A percentile compares a stretch with the other conserved stretches of the same genome.
Evolutionary conservation across 768 basidiomycete genomes (phyloP).

Genomic region (Naematelia encephala): DNA sequence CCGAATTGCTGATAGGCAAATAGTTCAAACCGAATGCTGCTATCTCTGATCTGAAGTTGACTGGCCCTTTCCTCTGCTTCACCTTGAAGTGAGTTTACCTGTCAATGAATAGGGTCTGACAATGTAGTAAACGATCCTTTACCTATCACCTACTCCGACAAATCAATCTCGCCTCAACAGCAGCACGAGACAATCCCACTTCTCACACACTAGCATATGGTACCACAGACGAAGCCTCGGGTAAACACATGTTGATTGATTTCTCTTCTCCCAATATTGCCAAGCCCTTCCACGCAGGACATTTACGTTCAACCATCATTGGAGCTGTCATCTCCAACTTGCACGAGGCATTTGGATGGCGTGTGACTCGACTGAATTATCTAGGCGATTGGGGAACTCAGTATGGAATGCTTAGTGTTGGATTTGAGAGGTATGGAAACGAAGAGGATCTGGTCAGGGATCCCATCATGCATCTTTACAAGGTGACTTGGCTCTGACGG

Average conservation of each 20-base stretch:
- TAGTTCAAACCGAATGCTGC: conserved; percentile 84
- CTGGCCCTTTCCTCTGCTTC: conserved; percentile 71
- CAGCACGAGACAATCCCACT: conserved; percentile 53
- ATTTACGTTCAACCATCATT: conserved; percentile 95
- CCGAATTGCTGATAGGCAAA: conserved; percentile 8
- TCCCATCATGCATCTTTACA: conserved; percentile 89
- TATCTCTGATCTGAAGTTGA: conserved; percentile 53
- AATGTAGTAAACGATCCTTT: conserved; percentile 64
- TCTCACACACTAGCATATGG: conserved; percentile 62
- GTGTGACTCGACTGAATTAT: conserved; percentile 87
- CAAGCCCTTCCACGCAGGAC: conserved; percentile 96
- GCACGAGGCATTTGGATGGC: conserved; percentile 89
- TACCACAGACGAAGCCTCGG: conserved; percentile 68
- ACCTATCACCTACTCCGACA: conserved; percentile 52
- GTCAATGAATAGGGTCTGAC: conserved; percentile 2
- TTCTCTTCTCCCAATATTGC: conserved; percentile 97
- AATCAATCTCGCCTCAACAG: conserved; percentile 39
- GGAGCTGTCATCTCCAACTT: conserved; percentile 89
- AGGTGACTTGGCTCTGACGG: conserved; percentile 51
- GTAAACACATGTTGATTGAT: conserved; percentile 64
- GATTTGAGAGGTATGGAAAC: conserved; percentile 87
- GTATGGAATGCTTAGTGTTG: conserved; percentile 78
- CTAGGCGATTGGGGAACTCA: conserved; percentile 98
- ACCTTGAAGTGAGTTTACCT: conserved; percentile 51
- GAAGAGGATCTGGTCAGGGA: conserved; percentile 77